Percentiles rank a stretch among this genome's conserved stretches.
Evolutionary conservation across 352 stramenopile genomes (phyloP).

Genomic region (Thraustochytrium sp.): DNA sequence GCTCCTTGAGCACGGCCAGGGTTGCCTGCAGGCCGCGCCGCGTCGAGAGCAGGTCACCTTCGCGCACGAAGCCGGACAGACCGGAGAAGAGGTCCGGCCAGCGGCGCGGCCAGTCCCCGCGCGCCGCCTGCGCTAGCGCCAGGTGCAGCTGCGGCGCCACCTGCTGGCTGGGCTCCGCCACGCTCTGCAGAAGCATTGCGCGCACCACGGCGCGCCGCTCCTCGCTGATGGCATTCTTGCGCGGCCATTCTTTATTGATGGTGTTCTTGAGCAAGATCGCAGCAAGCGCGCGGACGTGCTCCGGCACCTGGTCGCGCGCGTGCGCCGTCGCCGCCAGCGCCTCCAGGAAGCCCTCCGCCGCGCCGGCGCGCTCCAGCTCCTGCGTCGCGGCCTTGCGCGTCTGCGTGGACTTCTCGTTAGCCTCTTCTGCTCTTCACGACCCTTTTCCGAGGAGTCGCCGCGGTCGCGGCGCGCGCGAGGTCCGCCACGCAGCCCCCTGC

Average conservation of each 20-base stretch:
- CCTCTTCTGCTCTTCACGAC: no score
- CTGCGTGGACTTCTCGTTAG: no score
- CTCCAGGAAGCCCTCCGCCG: not conserved
- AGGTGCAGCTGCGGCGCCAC: not conserved
- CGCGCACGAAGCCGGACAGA: not conserved
- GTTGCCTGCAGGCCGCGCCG: not conserved
- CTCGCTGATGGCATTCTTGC: not conserved
- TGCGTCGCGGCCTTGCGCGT: not conserved
- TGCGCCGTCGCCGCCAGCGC: not conserved
- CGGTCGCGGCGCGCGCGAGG: no score
- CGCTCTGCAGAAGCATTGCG: not conserved
- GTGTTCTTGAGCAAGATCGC: not conserved
- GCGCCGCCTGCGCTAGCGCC: not conserved
- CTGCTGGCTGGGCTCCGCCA: not conserved
- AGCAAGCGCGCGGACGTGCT: not conserved
- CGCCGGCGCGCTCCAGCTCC: not conserved
- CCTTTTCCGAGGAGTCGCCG: no score
- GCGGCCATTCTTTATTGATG: not conserved
- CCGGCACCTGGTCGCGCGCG: not conserved
- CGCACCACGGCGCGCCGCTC: not conserved
- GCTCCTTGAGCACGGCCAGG: conserved; percentile 23
- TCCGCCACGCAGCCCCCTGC: no score
- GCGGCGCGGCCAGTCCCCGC: not conserved
- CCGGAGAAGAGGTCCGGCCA: not conserved
- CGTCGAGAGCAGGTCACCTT: not conserved